Percentiles rank a stretch among this genome's conserved stretches.
These are phyloP conservation scores for Clonostachys sp. DNA, from an alignment of 2,329 filamentous ascomycete species.

Conservation along the genomic window DNA sequence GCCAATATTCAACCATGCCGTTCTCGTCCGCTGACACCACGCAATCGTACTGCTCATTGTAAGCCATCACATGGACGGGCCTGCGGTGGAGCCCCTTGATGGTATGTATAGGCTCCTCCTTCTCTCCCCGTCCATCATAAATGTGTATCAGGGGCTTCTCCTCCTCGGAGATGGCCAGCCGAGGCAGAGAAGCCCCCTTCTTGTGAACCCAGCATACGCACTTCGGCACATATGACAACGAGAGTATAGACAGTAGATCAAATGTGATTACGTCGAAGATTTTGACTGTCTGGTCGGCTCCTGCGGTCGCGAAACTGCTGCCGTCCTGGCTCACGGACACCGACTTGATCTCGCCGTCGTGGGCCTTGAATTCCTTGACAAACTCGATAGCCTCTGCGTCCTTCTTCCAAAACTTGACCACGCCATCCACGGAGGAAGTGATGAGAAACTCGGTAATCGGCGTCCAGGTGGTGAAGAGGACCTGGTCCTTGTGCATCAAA, in stretches of 20 bases:
- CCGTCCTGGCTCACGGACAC: constrained; percentile 87
- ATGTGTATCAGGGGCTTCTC: constrained; percentile 69
- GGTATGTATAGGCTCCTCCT: constrained; percentile 68
- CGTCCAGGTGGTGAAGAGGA: constrained; percentile 83
- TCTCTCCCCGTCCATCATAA: constrained; percentile 87
- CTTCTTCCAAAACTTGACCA: constrained; percentile 99
- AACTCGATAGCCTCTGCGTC: constrained; percentile 87
- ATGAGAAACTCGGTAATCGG: constrained; percentile 92
- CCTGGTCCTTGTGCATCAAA: constrained; percentile 96
- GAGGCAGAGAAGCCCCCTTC: constrained; percentile 79
- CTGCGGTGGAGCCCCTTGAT: constrained; percentile 76
- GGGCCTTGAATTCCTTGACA: constrained; percentile 94
- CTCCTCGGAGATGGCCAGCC: constrained; percentile 79
- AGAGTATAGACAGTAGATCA: constrained; percentile 77
- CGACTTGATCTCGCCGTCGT: constrained; percentile 76
- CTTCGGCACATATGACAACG: constrained; percentile 69
- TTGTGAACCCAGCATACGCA: constrained; percentile 90
- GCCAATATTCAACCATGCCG: constrained; percentile 98
- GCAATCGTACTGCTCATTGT: constrained; percentile 85
- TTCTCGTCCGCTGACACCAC: constrained; percentile 84
- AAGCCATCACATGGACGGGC: constrained; percentile 79
- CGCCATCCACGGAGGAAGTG: constrained; percentile 89
- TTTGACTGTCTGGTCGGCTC: constrained; percentile 73
- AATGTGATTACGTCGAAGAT: constrained; percentile 83
- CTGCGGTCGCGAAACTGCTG: constrained; percentile 87